Base-by-base conservation (phyloP, 129 eudicot genomes). In the Centrapalus pauciflorus region DNA sequence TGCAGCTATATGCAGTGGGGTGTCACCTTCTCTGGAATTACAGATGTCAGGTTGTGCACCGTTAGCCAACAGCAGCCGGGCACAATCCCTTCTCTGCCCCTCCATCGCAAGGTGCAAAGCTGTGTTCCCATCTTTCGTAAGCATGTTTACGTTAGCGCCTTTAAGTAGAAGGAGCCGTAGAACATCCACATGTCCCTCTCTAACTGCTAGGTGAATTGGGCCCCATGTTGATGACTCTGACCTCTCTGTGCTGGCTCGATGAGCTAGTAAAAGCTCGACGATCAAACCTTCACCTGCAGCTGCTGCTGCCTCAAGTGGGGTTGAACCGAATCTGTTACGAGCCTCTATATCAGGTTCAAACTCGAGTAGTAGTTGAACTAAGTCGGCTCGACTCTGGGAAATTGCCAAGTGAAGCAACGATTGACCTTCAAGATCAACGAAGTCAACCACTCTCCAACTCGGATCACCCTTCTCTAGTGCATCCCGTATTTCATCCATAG, bases 351-450 rank as follows among this genome's bases (percentile, higher is more conserved):
- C 68, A 0, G 96, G 88, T 33, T 72, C 84, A 38, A 89, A 89
- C 72, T 89, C 94, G 7, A 89, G 87, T n/a, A 89, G 45, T 19
- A 89, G 24, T 29, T 89, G 96, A 20, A 89, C 85, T 3, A 85
- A 66, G 57, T 85, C 96, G 0, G 94, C 71, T 21, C 96, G 71
- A 43, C 72, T 59, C 64, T 81, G 86, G 41, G 79, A 21, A 11
- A 85, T 81, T 3, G 96, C 94, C 80, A 83, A 64, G 58, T 89
- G 96, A 34, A 89, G 94, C 40, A 89, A 66, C 4, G 96, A 67
- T 21, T 83, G 85, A 7, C 96, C 96, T 4, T 89, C 87, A 0
- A 72, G 9, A 21, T 89, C 94, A 26, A 77, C 59, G 0, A 87
- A 83, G 48, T 89, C 94, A 34, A 82, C 90, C 0, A 84, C 59